A percentile compares a stretch with the other conserved stretches of the same genome.
Conservation (phyloP, 2,329 filamentous ascomycete species). For the Pezicula rhizophila region DNA sequence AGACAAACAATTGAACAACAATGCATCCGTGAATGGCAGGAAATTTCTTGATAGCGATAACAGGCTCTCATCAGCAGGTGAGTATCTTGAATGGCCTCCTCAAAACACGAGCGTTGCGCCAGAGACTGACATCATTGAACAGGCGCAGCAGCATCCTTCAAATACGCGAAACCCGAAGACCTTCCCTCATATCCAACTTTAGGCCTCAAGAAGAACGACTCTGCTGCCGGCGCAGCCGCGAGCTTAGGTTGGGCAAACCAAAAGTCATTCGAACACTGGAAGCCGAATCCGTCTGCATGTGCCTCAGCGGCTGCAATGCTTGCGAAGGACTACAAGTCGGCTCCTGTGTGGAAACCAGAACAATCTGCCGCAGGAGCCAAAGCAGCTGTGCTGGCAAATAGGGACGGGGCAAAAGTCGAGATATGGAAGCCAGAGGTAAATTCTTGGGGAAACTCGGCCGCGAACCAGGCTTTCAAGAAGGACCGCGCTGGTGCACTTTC, state of each 20-base stretch:
- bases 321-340: constrained; percentile 51
- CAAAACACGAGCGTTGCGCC: neutral
- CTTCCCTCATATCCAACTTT: constrained; percentile 69
- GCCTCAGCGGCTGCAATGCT: constrained; percentile 53
- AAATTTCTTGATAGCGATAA: constrained; percentile 41
- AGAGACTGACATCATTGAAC: constrained; percentile 8
- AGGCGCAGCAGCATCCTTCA: constrained; percentile 58
- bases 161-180: constrained; percentile 66
- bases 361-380: constrained; percentile 63
- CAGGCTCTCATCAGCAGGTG: constrained; percentile 52
- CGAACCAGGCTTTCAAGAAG: constrained; percentile 58
- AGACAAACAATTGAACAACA: constrained; percentile 12
- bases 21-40: constrained; percentile 4
- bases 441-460: constrained; percentile 57
- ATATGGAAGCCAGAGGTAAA: constrained; percentile 42
- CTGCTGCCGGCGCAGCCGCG: constrained; percentile 69
- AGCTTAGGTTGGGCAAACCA: constrained; percentile 67
- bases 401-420: constrained; percentile 43
- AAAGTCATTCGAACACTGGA: constrained; percentile 60
- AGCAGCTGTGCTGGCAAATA: constrained; percentile 64
- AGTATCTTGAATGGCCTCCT: constrained; percentile 18
- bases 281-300: constrained; percentile 53
- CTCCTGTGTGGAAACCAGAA: constrained; percentile 54
- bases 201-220: constrained; percentile 47
- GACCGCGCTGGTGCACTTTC: constrained; percentile 33